phyloP scores from a whole-genome alignment of 2,329 filamentous ascomycete species.

The Fusarium praegraminearum region DNA sequence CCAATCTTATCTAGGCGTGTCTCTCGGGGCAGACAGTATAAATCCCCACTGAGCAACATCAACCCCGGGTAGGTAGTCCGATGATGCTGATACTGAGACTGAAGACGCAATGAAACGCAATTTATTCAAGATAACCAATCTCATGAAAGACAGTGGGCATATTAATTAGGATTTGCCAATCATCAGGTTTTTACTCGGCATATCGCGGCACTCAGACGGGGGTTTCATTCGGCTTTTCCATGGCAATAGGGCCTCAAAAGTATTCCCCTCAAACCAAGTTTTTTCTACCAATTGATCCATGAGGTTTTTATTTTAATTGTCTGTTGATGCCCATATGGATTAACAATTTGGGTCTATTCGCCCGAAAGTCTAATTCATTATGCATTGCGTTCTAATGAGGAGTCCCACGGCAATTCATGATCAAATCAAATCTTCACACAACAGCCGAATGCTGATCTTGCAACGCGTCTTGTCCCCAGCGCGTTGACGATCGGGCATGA shows the following conservation, averaged over 20 bases:
- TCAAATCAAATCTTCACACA: constrained; percentile 27
- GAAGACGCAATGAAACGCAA: constrained; percentile 35
- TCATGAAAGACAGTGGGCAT: constrained; percentile 15
- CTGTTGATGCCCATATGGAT: not conserved
- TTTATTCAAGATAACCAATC: constrained; percentile 20
- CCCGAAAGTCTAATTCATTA: constrained; percentile 7
- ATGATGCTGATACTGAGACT: constrained; percentile 1
- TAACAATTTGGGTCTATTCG: not conserved
- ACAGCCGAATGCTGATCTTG: constrained; percentile 35
- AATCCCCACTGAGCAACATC: constrained; percentile 7
- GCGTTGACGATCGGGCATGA: constrained; percentile 18
- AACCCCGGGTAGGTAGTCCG: not conserved
- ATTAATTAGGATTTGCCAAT: constrained; percentile 26
- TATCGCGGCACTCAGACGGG: constrained; percentile 27
- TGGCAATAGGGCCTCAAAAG: constrained; percentile 19
- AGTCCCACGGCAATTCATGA: constrained; percentile 4
- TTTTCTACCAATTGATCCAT: constrained; percentile 15
- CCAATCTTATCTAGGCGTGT: constrained; percentile 13
- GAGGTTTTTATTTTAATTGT: not conserved
- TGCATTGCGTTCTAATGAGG: constrained; percentile 1
- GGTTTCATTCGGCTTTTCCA: constrained; percentile 34
- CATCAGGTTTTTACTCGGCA: constrained; percentile 18
- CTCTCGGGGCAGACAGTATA: constrained; percentile 10
- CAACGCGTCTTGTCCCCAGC: constrained; percentile 11
- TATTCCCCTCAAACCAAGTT: constrained; percentile 20